A percentile compares a stretch with the other conserved stretches of the same genome.
phyloP scores from a whole-genome alignment of 495 filamentous ascomycete species.

The Filosporella fistucella region DNA sequence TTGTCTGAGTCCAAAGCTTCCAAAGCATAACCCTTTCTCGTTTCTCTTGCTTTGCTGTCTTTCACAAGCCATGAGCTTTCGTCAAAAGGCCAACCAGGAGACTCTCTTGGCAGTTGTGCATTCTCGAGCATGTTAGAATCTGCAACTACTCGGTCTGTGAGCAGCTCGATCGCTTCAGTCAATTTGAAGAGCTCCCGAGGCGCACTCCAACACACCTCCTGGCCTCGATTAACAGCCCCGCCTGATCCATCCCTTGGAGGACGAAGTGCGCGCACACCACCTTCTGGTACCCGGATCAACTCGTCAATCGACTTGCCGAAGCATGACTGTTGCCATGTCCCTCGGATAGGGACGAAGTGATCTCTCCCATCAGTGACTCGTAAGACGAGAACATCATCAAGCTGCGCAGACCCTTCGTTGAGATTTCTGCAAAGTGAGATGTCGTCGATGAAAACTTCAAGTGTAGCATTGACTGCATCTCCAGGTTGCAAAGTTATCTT shows the following conservation, averaged over 20 bases:
- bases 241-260: slow-evolving; percentile 11
- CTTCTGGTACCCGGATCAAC: slow-evolving; percentile 78
- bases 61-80: slow-evolving; percentile 29
- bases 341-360: slow-evolving; percentile 81
- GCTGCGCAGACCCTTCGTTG: slow-evolving; percentile 58
- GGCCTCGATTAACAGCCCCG: slow-evolving; percentile 11
- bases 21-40: slow-evolving; percentile 34
- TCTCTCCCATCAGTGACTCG: slow-evolving; percentile 81
- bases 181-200: slow-evolving; percentile 85
- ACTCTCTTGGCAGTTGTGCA: slow-evolving; percentile 41
- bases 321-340: slow-evolving; percentile 72
- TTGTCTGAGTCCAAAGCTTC: slow-evolving; percentile 67
- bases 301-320: slow-evolving; percentile 82
- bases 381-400: slow-evolving; percentile 90
- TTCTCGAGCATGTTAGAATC: slow-evolving; percentile 77
- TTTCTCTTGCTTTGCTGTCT: slow-evolving; percentile 17
- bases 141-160: slow-evolving; percentile 70
- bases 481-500: slow-evolving; percentile 71
- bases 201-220: slow-evolving; percentile 56
- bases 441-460: slow-evolving; percentile 60
- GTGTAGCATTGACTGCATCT: slow-evolving; percentile 65
- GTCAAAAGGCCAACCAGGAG: slow-evolving; percentile 73
- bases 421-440: slow-evolving; percentile 60
- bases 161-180: slow-evolving; percentile 73
- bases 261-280: slow-evolving; percentile 25